These are phyloP conservation scores for Ophiostoma montium DNA, from an alignment of 2,329 filamentous ascomycete genomes.

Conservation along the genomic window DNA sequence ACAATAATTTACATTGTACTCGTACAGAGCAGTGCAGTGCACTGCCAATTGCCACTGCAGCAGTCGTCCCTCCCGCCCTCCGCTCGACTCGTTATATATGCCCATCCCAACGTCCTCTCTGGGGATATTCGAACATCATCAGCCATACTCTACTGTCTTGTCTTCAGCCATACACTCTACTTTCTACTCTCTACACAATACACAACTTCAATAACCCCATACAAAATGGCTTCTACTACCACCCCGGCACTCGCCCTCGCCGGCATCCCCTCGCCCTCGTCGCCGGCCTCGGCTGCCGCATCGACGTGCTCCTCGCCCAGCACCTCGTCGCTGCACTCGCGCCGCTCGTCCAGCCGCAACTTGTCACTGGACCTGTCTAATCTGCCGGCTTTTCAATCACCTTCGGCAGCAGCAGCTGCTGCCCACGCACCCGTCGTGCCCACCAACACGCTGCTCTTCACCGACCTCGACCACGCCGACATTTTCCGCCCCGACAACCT, in stretches of 20 bases:
- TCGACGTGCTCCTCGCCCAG: background rate
- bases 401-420: too few species aligned
- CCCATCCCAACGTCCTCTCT: background rate
- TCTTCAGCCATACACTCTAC: background rate
- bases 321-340: conserved; percentile 19
- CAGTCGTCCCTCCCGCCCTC: too few species aligned
- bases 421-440: conserved; percentile 43
- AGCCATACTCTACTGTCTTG: background rate
- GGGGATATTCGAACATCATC: background rate
- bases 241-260: background rate
- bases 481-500: conserved; percentile 65
- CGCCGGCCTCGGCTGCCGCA: background rate
- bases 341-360: conserved; percentile 32
- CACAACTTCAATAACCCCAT: too few species aligned
- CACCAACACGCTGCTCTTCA: conserved; percentile 74
- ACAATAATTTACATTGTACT: too few species aligned
- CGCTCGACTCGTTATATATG: background rate
- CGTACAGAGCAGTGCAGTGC: too few species aligned
- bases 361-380: conserved; percentile 62
- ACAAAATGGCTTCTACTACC: background rate
- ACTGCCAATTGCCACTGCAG: too few species aligned
- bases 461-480: conserved; percentile 58
- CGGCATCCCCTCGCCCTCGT: background rate
- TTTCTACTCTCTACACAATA: background rate
- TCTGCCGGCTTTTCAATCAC: conserved; percentile 38